Conservation (phyloP, 805 yeast species). For the Metschnikowia gruessii region DNA sequence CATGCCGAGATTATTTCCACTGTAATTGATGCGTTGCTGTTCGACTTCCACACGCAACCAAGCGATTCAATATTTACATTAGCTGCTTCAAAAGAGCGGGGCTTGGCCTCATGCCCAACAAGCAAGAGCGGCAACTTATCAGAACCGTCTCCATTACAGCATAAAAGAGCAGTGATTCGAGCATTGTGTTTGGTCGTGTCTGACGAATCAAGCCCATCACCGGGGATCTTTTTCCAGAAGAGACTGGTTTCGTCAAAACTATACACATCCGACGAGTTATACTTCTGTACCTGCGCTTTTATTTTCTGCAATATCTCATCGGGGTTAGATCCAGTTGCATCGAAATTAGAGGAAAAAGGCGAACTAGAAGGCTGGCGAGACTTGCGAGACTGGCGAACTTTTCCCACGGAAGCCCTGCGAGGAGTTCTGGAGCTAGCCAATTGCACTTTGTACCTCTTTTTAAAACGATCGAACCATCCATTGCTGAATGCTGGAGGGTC, state of each 20-base stretch:
- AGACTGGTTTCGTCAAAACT: too few species aligned
- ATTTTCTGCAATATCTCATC: not conserved
- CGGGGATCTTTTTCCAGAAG: too few species aligned
- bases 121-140: not conserved
- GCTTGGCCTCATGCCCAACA: not conserved
- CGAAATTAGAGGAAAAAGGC: too few species aligned
- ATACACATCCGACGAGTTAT: not conserved
- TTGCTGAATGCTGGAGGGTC: not conserved
- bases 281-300: not conserved
- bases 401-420: too few species aligned
- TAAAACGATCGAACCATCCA: not conserved
- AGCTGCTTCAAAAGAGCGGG: not conserved
- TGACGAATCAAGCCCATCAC: too few species aligned
- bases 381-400: not conserved
- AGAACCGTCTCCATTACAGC: constrained; percentile 1
- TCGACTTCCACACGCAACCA: not conserved
- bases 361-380: too few species aligned
- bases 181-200: not conserved
- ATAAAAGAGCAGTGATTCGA: not conserved
- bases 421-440: too few species aligned
- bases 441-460: not conserved
- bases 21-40: not conserved
- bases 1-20: not conserved
- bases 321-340: too few species aligned
- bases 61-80: not conserved